A percentile compares a stretch with the other conserved stretches of the same genome.
Conservation (phyloP, 768 basidiomycete species). For the Cystofilobasidium capitatum region DNA sequence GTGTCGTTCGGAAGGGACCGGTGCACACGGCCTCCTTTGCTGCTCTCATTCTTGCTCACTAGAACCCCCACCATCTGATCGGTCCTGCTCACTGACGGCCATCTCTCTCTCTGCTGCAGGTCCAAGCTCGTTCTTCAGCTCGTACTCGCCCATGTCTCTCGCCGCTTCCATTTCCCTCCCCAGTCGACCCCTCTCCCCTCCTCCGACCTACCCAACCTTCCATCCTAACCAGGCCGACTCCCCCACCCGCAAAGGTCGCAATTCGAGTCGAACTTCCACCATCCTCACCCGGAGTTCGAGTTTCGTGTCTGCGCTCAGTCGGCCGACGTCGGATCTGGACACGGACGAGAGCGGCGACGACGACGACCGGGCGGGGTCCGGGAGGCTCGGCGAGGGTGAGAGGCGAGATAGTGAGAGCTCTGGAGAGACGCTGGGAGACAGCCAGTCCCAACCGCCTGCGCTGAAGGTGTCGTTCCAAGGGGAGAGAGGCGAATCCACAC, state of each 20-base stretch:
- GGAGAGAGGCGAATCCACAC: no score
- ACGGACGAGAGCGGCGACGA: not conserved
- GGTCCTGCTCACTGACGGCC: no score
- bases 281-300: not conserved
- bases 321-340: not conserved
- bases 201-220: constrained; percentile 3
- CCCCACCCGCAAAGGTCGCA: not conserved
- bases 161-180: not conserved
- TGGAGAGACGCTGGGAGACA: no score
- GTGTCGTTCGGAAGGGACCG: no score
- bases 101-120: not conserved
- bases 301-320: not conserved
- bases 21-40: no score
- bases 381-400: not conserved
- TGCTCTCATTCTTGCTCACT: no score
- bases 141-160: not conserved
- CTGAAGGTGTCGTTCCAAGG: no score
- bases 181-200: not conserved
- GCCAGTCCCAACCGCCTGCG: no score
- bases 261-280: not conserved
- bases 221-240: not conserved
- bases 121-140: not conserved
- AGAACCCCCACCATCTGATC: no score
- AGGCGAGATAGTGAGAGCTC: not conserved
- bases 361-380: not conserved